Evolutionary conservation across 345 rosid genomes (phyloP).

Genomic region (Acer yangbiense): DNA sequence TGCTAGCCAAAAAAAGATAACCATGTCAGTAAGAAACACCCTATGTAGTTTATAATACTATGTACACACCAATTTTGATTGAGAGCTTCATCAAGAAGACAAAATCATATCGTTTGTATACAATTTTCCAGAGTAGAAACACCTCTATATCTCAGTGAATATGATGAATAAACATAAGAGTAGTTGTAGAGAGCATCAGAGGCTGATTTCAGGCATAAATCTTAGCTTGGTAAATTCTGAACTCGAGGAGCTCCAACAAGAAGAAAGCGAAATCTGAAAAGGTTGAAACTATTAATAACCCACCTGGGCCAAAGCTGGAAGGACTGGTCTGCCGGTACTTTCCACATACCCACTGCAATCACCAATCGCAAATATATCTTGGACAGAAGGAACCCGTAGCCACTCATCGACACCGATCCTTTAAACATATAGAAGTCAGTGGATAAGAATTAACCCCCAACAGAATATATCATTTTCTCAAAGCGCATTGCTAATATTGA

Average conservation of each 20-base stretch:
- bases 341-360: conserved; percentile 97
- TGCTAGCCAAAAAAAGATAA: not conserved
- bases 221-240: conserved; percentile 3
- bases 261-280: conserved; percentile 3
- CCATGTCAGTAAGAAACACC: not conserved
- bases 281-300: not conserved
- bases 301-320: conserved; percentile 97
- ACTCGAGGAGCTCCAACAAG: not conserved
- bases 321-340: conserved; percentile 75
- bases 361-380: conserved; percentile 87
- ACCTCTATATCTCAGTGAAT: not conserved
- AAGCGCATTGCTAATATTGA: not conserved
- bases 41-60: not conserved
- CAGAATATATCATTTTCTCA: not conserved
- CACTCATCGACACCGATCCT: conserved; percentile 91
- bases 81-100: not conserved
- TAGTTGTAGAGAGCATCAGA: not conserved
- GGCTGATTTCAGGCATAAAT: not conserved
- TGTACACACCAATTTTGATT: not conserved
- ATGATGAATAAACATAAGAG: not conserved
- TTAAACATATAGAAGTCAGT: conserved; percentile 10
- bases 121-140: not conserved
- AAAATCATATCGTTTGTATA: not conserved
- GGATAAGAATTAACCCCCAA: not conserved
- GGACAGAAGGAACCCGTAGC: conserved; percentile 78